phyloP scores from a whole-genome alignment of 73 alveolate genomes.

The Tetrahymena thermophila region DNA sequence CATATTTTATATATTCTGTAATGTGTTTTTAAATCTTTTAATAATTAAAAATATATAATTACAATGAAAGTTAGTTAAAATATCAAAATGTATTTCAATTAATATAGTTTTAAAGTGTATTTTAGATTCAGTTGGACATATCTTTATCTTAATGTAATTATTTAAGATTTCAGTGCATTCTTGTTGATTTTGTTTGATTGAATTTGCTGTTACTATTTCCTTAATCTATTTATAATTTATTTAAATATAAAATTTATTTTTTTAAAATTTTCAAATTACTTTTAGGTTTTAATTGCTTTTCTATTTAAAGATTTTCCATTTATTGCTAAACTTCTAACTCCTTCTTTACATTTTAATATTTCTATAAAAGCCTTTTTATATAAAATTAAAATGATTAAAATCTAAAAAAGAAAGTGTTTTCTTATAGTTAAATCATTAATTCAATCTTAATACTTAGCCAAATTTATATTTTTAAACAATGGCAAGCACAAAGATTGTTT shows the following conservation, averaged over 20 bases:
- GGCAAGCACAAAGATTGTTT: neutral
- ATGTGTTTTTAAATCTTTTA: too few relatives aligned
- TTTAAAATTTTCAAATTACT: neutral
- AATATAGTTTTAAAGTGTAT: too few relatives aligned
- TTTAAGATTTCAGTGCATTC: neutral
- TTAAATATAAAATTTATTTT: neutral
- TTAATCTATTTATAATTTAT: neutral
- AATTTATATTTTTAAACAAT: too few relatives aligned
- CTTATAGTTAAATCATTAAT: neutral
- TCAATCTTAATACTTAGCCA: too few relatives aligned
- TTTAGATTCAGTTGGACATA: neutral
- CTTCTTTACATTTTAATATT: slow-evolving; percentile 48
- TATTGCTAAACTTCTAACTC: slow-evolving; percentile 38
- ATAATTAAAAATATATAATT: too few relatives aligned
- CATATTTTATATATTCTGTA: too few relatives aligned
- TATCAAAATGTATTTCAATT: neutral
- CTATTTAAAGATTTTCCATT: slow-evolving; percentile 32
- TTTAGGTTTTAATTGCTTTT: slow-evolving; percentile 25
- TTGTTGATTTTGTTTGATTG: neutral
- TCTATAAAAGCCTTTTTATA: slow-evolving; percentile 28
- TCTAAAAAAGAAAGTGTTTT: neutral
- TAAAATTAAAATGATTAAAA: neutral
- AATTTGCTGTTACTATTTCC: slow-evolving; percentile 1
- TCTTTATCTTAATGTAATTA: neutral
- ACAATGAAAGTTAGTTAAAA: neutral